Conservation (phyloP, 2,329 filamentous ascomycete genomes). For the Lecanicillium sp. region DNA sequence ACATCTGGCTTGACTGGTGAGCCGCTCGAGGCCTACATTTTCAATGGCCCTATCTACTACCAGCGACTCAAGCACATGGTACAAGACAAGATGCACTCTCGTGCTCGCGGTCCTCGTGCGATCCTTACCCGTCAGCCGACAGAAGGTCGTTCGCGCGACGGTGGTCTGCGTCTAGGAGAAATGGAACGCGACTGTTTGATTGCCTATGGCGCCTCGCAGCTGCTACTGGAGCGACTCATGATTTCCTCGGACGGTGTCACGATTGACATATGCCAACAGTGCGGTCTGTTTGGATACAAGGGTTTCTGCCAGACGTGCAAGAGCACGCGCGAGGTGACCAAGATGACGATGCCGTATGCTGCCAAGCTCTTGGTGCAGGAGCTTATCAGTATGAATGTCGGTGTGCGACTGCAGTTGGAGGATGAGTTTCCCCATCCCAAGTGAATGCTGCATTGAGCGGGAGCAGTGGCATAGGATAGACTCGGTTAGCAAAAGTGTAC, state of each 20-base stretch:
- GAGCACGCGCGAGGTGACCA: constrained; percentile 72
- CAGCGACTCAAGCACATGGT: constrained; percentile 99
- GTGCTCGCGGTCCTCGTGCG: constrained; percentile 79
- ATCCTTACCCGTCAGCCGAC: constrained; percentile 93
- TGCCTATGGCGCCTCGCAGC: constrained; percentile 88
- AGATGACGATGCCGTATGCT: constrained; percentile 96
- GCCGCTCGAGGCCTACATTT: constrained; percentile 88
- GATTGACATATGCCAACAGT: constrained; percentile 89
- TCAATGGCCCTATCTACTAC: constrained; percentile 98
- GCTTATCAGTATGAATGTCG: constrained; percentile 97
- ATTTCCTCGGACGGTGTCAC: constrained; percentile 82
- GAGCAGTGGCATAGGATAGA: no score
- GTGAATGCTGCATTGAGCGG: no score
- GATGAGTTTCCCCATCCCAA: constrained; percentile 78
- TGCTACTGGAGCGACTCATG: constrained; percentile 91
- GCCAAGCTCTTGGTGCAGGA: constrained; percentile 95
- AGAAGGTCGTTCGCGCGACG: constrained; percentile 86
- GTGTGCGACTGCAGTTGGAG: constrained; percentile 78
- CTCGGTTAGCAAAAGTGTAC: no score
- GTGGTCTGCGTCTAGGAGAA: constrained; percentile 87
- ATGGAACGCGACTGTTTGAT: constrained; percentile 99
- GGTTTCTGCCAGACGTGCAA: constrained; percentile 93
- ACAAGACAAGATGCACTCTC: constrained; percentile 98
- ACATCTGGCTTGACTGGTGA: constrained; percentile 94
- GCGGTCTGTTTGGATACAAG: constrained; percentile 90